Conservation (phyloP, 23 red algal species). For the Pyropia yezoensis region DNA sequence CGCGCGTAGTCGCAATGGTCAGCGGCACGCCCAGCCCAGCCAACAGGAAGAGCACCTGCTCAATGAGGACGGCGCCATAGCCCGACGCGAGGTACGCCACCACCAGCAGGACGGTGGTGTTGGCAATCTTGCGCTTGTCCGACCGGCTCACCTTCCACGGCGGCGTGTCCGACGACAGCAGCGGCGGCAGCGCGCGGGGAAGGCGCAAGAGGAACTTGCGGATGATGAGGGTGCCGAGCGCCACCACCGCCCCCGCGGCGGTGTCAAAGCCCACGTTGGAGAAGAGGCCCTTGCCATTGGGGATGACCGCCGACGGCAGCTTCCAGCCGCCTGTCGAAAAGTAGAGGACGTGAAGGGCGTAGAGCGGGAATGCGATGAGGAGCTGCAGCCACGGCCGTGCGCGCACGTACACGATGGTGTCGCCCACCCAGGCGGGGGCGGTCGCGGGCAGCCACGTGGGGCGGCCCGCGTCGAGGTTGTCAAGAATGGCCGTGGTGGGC, state of each 20-base stretch:
- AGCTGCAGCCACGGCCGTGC: conserved; percentile 71
- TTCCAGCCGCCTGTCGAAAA: conserved; percentile 72
- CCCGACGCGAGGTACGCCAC: conserved; percentile 92
- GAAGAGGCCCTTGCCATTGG: conserved; percentile 53
- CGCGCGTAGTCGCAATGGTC: conserved; percentile 78
- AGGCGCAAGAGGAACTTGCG: too few species aligned
- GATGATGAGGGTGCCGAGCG: conserved; percentile 28
- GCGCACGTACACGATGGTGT: conserved; percentile 30
- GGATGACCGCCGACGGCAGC: conserved; percentile 47
- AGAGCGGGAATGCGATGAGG: conserved; percentile 52
- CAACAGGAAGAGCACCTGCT: conserved; percentile 74
- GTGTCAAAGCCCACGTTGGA: conserved; percentile 61
- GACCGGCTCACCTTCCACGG: conserved; percentile 75
- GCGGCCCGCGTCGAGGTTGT: too few species aligned
- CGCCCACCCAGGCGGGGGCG: conserved; percentile 50
- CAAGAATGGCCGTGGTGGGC: too few species aligned
- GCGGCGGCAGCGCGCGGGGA: conserved; percentile 12
- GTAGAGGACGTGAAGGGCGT: conserved; percentile 71
- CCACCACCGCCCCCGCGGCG: conserved; percentile 51
- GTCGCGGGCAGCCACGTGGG: too few species aligned
- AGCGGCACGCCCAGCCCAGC: conserved; percentile 77
- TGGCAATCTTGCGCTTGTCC: conserved; percentile 48
- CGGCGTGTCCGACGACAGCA: conserved; percentile 52
- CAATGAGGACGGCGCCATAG: conserved; percentile 85
- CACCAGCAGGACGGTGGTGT: conserved; percentile 70